Base-by-base conservation (phyloP, 148 eudicot genomes). In the Heliosperma pusillum region DNA sequence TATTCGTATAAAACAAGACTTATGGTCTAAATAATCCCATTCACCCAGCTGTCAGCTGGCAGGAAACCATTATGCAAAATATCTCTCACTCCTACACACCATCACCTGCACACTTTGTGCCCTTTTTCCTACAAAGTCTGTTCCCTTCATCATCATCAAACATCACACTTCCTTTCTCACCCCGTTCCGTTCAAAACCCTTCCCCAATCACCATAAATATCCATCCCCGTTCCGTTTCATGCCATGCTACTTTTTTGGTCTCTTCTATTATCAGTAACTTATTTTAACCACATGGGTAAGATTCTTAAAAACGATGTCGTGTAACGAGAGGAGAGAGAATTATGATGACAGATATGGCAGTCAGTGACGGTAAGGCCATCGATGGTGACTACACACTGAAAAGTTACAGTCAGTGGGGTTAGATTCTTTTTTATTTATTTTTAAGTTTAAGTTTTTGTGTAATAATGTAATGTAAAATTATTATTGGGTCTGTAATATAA, bases 301-400 rank as follows among this genome's bases (percentile, higher is more conserved):
- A 73, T 26, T 57, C 60, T 78, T 25, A 3, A n/a, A 33, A 11
- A 29, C 17, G n/a, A 57, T 73, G 76, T 79, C 62, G 66, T 27
- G 69, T 40, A 73, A 73, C 58, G 68, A 56, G 76, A 66, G 73
- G 76, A 30, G 80, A 60, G 79, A 70, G 74, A 71, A 53, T 47
- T 62, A 63, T 44, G 72, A 71, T 33, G 71, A 56, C 63, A 72
- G 33, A 53, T 47, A 47, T 47, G 26, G 0, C 63, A 42, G 66
- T 70, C 76, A 76, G 80, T 30, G 61, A 33, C n/a, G 74, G 69
- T 66, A 17, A 75, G 78, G 78, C 59, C 74, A 55, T 81, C 52
- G 87, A 85, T 80, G 83, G 66, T 85, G 85, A 85, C 87, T 77
- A 85, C 24, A 79, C 87, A 66, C 80, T 70, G 56, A 30, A 79